Base-by-base conservation (phyloP, 179 eudicot genomes). In the Camellia oleifera region DNA sequence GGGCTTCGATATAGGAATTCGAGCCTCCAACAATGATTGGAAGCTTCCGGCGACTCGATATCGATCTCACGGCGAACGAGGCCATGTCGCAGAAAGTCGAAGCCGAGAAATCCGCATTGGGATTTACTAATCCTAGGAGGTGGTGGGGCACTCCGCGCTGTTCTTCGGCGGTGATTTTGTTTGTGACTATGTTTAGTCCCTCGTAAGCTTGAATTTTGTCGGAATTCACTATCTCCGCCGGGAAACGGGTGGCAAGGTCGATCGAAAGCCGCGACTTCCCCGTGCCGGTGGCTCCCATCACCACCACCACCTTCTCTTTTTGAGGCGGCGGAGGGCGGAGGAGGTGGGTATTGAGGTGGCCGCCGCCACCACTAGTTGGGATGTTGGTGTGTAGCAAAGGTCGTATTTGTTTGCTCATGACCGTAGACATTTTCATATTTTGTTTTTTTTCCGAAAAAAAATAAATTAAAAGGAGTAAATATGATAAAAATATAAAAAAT, bases 21-120 rank as follows among this genome's bases (percentile, higher is more conserved):
- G 98, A 94, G 0, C 98, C 97, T 0, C 98, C 97, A n/a, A 84
- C 94, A 40, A 94, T 81, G 85, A 92, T 91, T 0, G 97, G 98
- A 70, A 92, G 88, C 61, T 85, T 79, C 1, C 84, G 83, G 0
- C 86, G 83, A n/a, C 68, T 32, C 8, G 80, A 80, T 20, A 92
- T 88, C 0, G 97, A 91, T 45, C 88, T 78, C 70, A 88, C 66
- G 0, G 93, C 83, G 3, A 72, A 70, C 4, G 91, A 84, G 45
- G 98, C 91, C 84, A 76, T 74, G 72, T 80, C 57, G 66, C 91
- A 83, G 66, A 91, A 94, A 62, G 88, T 84, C 0, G 69, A 67
- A 32, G 88, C 81, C 0, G 86, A 78, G 82, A 90, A 90, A 46
- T 94, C 91, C 4, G 75, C 13, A 20, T 87, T 57, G 11, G 94